These are phyloP conservation scores for Clitopilus passeckerianus DNA, from an alignment of 768 basidiomycete genomes.

Conservation along the genomic window DNA sequence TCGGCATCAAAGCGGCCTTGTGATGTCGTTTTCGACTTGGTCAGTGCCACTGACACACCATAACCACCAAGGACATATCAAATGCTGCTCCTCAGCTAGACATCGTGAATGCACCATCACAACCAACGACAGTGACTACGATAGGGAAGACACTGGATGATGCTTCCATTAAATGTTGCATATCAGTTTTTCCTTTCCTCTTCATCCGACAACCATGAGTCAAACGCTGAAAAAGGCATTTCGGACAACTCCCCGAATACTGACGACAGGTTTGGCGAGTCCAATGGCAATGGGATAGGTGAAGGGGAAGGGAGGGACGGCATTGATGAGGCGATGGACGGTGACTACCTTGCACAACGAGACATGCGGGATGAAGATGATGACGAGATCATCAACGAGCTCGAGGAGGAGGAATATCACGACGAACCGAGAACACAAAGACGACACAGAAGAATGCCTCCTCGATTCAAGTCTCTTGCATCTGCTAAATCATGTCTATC, in stretches of 20 bases:
- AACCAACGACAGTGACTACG: background rate
- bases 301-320: background rate
- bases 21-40: background rate
- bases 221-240: conserved; percentile 13
- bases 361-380: background rate
- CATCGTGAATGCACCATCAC: background rate
- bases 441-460: background rate
- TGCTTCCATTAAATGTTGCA: conserved; percentile 6
- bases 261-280: background rate
- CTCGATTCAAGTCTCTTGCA: background rate
- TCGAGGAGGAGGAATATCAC: conserved; percentile 9
- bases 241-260: background rate
- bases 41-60: background rate
- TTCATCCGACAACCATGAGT: conserved; percentile 1
- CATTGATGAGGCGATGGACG: background rate
- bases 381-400: conserved; percentile 9
- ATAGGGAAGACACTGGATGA: background rate
- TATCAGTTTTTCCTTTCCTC: conserved; percentile 12
- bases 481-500: background rate
- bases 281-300: background rate
- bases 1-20: background rate
- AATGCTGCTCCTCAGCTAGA: background rate
- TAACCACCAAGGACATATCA: background rate
- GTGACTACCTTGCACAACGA: background rate
- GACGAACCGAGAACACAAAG: background rate